Evolutionary conservation across 257 asterid species (phyloP).

Genomic region (Prunella vulgaris): DNA sequence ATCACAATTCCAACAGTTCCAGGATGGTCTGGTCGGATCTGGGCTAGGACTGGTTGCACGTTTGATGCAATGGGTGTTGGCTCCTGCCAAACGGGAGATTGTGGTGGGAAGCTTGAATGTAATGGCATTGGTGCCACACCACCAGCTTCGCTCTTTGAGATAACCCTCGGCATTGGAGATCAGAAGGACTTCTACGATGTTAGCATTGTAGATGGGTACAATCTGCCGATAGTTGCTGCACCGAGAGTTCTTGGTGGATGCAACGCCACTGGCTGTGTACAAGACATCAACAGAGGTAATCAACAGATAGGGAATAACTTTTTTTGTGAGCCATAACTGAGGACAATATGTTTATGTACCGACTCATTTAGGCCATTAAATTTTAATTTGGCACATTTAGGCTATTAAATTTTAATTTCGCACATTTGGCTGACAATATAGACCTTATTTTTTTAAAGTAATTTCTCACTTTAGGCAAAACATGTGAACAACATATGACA

Average conservation of each 20-base stretch:
- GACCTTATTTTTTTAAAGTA: no score
- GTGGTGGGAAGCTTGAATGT: conserved; percentile 75
- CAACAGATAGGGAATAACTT: background rate
- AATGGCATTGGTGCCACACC: conserved; percentile 70
- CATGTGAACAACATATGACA: no score
- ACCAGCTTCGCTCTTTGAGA: conserved; percentile 76
- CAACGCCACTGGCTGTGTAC: conserved; percentile 67
- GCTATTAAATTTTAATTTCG: no score
- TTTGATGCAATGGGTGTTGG: conserved; percentile 62
- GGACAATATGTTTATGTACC: no score
- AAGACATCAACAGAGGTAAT: conserved; percentile 68
- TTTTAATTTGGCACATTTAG: no score
- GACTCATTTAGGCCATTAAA: no score
- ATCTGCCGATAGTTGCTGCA: conserved; percentile 54
- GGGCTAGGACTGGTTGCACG: conserved; percentile 85
- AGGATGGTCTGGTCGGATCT: conserved; percentile 80
- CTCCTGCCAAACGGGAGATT: conserved; percentile 75
- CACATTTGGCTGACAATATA: no score
- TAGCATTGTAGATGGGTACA: conserved; percentile 80
- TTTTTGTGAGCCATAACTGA: no score
- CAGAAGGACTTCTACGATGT: conserved; percentile 64
- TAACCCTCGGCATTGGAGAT: conserved; percentile 69
- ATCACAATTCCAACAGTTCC: conserved; percentile 44
- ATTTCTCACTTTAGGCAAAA: no score
- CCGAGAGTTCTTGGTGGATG: conserved; percentile 48